phyloP scores from a whole-genome alignment of 202 grass and related monocot species.

The Bolboschoenoplectus hybrid region DNA sequence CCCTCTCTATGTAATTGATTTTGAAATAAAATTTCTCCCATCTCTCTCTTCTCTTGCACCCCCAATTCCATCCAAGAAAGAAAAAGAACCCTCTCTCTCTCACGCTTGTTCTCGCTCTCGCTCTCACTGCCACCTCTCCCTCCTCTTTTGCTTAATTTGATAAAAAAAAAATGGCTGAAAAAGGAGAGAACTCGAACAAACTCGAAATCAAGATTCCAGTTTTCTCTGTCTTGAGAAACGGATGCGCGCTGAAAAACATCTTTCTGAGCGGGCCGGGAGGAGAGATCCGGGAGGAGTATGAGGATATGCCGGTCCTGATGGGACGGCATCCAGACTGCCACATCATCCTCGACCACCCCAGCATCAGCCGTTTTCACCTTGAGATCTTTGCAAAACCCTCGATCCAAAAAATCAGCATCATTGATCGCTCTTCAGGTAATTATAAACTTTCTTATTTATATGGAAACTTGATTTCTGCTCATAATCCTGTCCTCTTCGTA shows the following conservation, averaged over 20 bases:
- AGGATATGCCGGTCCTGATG: slow-evolving; percentile 53
- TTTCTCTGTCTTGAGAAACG: slow-evolving; percentile 73
- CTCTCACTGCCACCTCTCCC: not conserved
- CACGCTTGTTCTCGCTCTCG: not conserved
- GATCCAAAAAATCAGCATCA: slow-evolving; percentile 56
- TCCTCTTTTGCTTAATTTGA: not conserved
- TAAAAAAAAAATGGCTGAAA: slow-evolving; percentile 26
- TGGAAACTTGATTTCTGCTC: slow-evolving; percentile 9
- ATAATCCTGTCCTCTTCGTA: not conserved
- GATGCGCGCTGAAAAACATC: slow-evolving; percentile 69
- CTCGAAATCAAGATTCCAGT: slow-evolving; percentile 57
- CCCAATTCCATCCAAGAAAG: slow-evolving; percentile 7
- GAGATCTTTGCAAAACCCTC: slow-evolving; percentile 44
- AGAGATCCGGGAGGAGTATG: slow-evolving; percentile 23
- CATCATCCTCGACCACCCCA: slow-evolving; percentile 85
- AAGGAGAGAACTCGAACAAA: slow-evolving; percentile 34
- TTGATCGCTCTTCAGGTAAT: slow-evolving; percentile 75
- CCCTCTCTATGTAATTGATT: not conserved
- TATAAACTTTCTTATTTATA: not conserved
- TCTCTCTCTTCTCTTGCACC: not conserved
- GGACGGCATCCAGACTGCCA: slow-evolving; percentile 90
- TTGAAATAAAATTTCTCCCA: slow-evolving; percentile 14
- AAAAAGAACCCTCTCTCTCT: not conserved
- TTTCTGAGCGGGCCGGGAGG: slow-evolving; percentile 65
- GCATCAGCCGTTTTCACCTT: slow-evolving; percentile 91